A percentile compares a stretch with the other conserved stretches of the same genome.
Evolutionary conservation across 192 early-diverging fungal species (phyloP).

Genomic region (Dissophora ornata): DNA sequence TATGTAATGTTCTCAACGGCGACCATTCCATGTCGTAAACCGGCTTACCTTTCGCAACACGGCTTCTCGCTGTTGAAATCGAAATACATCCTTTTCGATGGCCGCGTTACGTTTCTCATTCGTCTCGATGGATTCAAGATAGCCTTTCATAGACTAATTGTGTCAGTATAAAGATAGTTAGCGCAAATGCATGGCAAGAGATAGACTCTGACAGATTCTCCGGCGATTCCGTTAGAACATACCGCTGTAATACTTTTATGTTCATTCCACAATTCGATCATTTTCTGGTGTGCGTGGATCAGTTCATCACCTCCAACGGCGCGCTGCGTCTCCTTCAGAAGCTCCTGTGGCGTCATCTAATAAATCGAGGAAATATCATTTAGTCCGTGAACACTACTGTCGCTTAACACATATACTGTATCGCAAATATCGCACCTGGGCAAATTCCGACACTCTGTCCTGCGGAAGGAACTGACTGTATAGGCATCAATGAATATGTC

Average conservation of each 20-base stretch:
- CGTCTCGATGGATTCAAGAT: conserved; percentile 66
- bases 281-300: conserved; percentile 70
- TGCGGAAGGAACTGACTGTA: conserved; percentile 95
- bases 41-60: conserved; percentile 60
- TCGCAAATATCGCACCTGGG: conserved; percentile 62
- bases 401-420: too few species aligned
- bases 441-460: conserved; percentile 93
- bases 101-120: conserved; percentile 76
- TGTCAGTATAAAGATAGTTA: neutral
- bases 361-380: too few species aligned
- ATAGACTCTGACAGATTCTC: too few species aligned
- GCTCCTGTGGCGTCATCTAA: conserved; percentile 78
- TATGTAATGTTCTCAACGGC: neutral
- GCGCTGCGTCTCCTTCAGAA: conserved; percentile 86
- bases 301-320: conserved; percentile 82
- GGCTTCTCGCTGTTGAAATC: conserved; percentile 77
- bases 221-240: neutral
- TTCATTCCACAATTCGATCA: conserved; percentile 67
- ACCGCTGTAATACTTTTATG: conserved; percentile 62
- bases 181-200: too few species aligned
- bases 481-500: too few species aligned
- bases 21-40: neutral
- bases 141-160: conserved; percentile 59
- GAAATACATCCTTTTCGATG: conserved; percentile 80
- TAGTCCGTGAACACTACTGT: too few species aligned